These are phyloP conservation scores for Xylariaceae sp. DNA, from an alignment of 2,329 filamentous ascomycete species.

Conservation along the genomic window DNA sequence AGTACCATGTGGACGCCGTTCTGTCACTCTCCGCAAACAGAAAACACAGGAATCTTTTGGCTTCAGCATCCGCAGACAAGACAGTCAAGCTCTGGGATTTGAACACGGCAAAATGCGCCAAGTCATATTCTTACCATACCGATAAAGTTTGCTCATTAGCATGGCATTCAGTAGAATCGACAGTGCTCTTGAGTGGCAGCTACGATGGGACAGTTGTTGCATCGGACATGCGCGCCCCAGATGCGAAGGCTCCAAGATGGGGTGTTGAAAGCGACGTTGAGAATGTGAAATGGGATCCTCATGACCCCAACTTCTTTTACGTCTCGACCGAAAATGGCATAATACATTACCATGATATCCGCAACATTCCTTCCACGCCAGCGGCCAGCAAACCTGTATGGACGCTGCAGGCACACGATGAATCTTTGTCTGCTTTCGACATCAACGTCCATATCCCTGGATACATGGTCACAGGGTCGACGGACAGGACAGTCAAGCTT, in stretches of 20 bases:
- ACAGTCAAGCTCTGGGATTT: conserved; percentile 98
- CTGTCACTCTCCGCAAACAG: conserved; percentile 88
- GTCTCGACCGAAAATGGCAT: conserved; percentile 89
- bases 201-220: conserved; percentile 93
- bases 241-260: conserved; percentile 78
- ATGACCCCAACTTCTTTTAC: conserved; percentile 90
- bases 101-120: conserved; percentile 85
- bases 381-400: conserved; percentile 79
- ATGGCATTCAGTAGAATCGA: conserved; percentile 86
- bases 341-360: conserved; percentile 86
- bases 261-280: conserved; percentile 95
- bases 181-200: conserved; percentile 84
- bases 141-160: conserved; percentile 96
- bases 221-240: conserved; percentile 93
- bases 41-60: conserved; percentile 88
- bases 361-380: conserved; percentile 69
- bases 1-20: conserved; percentile 91
- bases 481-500: conserved; percentile 91
- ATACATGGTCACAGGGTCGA: conserved; percentile 88
- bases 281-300: conserved; percentile 86
- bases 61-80: conserved; percentile 92
- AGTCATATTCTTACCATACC: conserved; percentile 92
- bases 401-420: conserved; percentile 93
- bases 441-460: conserved; percentile 87
- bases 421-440: conserved; percentile 87